Base-by-base conservation (phyloP, 306 rosid species). In the Quercus suber region DNA sequence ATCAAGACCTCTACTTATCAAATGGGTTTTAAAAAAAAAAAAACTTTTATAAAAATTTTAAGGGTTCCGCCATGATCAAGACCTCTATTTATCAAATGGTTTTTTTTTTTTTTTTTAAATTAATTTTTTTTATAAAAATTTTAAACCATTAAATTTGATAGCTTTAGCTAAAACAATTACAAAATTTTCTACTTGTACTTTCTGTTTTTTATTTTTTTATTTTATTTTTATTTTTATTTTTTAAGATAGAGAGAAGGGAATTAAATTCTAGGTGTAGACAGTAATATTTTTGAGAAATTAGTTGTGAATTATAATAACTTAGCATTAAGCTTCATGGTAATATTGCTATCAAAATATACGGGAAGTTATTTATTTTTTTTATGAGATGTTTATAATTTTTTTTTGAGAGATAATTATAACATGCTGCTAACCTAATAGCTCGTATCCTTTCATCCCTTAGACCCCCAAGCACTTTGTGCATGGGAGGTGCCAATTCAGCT, bases 221-320 rank as follows among this genome's bases (percentile, higher is more conserved):
- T 23, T 23, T 21, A 21, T 25, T 1, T 27, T 27, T 27, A 1
- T 27, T 27, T 27, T 33, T 27, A 5, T 13, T 14, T 63, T 63
- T 5, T 0, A 4, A 57, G 28, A 57, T 20, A 57, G 14, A 57
- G 63, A n/a, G 63, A 67, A 15, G 4, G 2, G 18, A 19, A 68
- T 7, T n/a, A 45, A 33, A 19, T 68, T 68, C 17, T 19, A 35
- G 72, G 20, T 27, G 27, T 64, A 31, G 20, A 64, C 11, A 49
- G 57, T 77, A 65, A 41, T 75, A 78, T 20, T 80, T 85, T 78
- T 72, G 2, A 69, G 78, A 82, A 76, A 76, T 55, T 71, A 72
- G 69, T 75, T 35, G 37, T 68, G 15, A 33, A 21, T 18, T 49
- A 19, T 71, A 69, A 45, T 61, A 19, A 53, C 78, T 71, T 73